These are phyloP conservation scores for Solanum etuberosum DNA, from an alignment of 257 asterid species.

Conservation along the genomic window DNA sequence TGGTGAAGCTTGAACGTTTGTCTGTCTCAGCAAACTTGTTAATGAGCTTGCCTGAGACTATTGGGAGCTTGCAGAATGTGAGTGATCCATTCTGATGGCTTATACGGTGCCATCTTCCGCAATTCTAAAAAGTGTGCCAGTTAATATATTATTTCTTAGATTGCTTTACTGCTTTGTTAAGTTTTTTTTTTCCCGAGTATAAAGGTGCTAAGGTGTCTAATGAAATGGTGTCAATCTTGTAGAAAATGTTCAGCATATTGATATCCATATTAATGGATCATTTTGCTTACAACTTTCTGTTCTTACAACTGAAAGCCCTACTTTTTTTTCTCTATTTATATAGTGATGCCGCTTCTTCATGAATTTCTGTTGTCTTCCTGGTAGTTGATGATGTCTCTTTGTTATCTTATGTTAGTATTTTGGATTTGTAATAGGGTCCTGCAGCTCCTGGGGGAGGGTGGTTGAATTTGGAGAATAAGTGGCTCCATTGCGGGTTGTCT, in stretches of 20 bases:
- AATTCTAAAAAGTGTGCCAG: neutral
- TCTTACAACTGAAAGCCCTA: neutral
- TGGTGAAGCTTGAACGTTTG: constrained; percentile 87
- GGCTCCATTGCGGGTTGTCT: neutral
- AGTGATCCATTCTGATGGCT: constrained; percentile 19
- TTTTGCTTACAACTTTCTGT: neutral
- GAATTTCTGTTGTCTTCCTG: neutral
- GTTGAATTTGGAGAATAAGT: neutral
- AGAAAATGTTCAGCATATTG: neutral
- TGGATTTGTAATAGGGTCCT: neutral
- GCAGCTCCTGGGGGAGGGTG: neutral
- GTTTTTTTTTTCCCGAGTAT: neutral
- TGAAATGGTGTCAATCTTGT: neutral
- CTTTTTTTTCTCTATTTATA: neutral
- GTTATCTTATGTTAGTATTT: neutral
- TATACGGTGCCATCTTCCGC: neutral
- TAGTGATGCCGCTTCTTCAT: neutral
- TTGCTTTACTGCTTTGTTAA: neutral
- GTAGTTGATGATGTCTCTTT: neutral
- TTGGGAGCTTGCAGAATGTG: constrained; percentile 97
- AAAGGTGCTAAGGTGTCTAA: neutral
- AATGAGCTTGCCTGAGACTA: constrained; percentile 71
- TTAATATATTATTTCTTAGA: neutral
- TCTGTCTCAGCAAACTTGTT: constrained; percentile 66
- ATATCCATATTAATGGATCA: neutral